Base-by-base conservation (phyloP, 257 asterid genomes). In the Solanum verrucosum region DNA sequence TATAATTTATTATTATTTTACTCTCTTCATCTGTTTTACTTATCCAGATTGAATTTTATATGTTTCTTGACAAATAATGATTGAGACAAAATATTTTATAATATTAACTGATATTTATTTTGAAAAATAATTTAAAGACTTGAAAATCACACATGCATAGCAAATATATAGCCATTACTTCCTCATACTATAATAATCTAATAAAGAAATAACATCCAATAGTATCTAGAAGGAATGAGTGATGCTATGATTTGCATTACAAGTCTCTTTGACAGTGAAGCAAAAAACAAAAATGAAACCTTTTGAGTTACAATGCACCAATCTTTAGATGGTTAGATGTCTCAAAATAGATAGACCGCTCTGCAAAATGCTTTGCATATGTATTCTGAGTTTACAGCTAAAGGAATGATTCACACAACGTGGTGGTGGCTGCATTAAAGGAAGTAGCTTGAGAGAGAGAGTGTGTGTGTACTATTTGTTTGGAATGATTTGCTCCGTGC, bases 401-500 rank as follows among this genome's bases (percentile, higher is more conserved):
- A 93, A 88, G 99, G 98, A 44, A 65, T 90, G 23, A 89, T 89
- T 44, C 35, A n/a, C n/a, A n/a, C 90, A 88, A 70, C 92, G 73
- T 85, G 95, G 97, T 42, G 93, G 93, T 40, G 89, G 81, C 46
- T 94, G 91, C 91, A 92, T 93, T 86, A 94, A 89, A 91, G 93
- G 96, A 87, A 95, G 96, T 81, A 86, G 91, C 83, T 38, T 88
- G 38, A 35, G 38, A 35, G 40, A 79, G 23, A 42, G 91, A 90
- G 77, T 90, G 93, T 42, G 52, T 88, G n/a, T n/a, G n/a, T n/a
- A n/a, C n/a, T n/a, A n/a, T 93, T 94, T 89, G 87, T 90, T 73
- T 96, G 98, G 98, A 95, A 95, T 60, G 99, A 96, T 84, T 89
- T 96, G 25, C 67, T 96, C 83, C 95, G 96, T 14, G 96, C 96